phyloP scores from a whole-genome alignment of 768 basidiomycete genomes.

The Collybia mongolica region DNA sequence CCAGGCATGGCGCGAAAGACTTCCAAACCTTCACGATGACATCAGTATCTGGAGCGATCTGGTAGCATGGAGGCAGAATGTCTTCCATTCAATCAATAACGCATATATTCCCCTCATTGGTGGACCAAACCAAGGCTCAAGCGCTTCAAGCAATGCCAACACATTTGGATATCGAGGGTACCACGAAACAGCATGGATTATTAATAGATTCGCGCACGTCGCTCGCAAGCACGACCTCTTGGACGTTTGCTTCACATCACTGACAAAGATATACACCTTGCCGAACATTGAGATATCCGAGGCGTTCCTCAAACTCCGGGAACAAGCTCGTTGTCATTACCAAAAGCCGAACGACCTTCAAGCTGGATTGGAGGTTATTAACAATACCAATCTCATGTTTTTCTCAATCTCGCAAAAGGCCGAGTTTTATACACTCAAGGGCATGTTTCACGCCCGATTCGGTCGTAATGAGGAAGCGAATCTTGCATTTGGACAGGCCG shows the following conservation, averaged over 20 bases:
- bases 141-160: constrained; percentile 57
- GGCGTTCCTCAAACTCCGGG: constrained; percentile 96
- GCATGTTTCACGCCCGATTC: constrained; percentile 94
- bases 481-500: constrained; percentile 89
- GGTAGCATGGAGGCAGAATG: constrained; percentile 99
- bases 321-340: constrained; percentile 98
- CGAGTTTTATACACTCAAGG: constrained; percentile 97
- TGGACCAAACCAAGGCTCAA: constrained; percentile 48
- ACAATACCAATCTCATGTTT: constrained; percentile 98
- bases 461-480: constrained; percentile 88
- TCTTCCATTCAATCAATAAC: constrained; percentile 96
- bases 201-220: constrained; percentile 98
- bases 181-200: constrained; percentile 99
- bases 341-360: constrained; percentile 92
- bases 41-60: constrained; percentile 99
- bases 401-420: constrained; percentile 94
- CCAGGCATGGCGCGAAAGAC: constrained; percentile 94
- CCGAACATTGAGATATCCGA: constrained; percentile 99
- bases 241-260: constrained; percentile 91
- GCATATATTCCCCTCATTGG: constrained; percentile 90
- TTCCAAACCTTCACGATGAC: constrained; percentile 95
- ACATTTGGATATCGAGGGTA: constrained; percentile 94
- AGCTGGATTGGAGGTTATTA: constrained; percentile 96
- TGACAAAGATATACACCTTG: constrained; percentile 97
- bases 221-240: constrained; percentile 95